A percentile compares a stretch with the other conserved stretches of the same genome.
phyloP scores from a whole-genome alignment of 306 rosid species.

The Betula pendula region DNA sequence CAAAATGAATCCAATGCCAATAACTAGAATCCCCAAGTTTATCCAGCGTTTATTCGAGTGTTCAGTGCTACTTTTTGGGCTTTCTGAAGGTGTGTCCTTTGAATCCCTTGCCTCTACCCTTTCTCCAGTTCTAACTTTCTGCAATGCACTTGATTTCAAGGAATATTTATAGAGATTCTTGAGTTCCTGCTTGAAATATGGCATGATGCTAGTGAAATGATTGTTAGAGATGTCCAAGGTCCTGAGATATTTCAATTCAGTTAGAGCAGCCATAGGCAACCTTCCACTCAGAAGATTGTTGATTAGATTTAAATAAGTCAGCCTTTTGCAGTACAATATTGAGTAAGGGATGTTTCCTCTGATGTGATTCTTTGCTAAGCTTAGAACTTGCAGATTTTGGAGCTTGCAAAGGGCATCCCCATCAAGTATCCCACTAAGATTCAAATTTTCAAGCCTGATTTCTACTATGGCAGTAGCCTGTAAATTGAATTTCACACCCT shows the following conservation, averaged over 20 bases:
- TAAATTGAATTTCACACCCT: conserved; percentile 35
- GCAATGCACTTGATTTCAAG: conserved; percentile 16
- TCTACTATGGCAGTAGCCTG: conserved; percentile 24
- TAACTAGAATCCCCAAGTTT: background rate
- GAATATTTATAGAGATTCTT: conserved; percentile 6
- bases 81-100: background rate
- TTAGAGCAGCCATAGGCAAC: conserved; percentile 45
- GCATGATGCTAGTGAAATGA: conserved; percentile 33
- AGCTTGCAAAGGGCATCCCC: conserved; percentile 43
- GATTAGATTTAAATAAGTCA: conserved; percentile 52
- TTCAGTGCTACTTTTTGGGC: background rate
- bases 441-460: conserved; percentile 39
- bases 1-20: conserved; percentile 35
- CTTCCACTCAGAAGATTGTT: conserved; percentile 56
- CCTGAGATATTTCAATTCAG: conserved; percentile 47
- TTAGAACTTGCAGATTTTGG: conserved; percentile 34
- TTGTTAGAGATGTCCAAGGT: conserved; percentile 55
- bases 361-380: conserved; percentile 37
- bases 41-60: too few relatives aligned
- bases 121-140: background rate
- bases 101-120: conserved; percentile 10
- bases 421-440: conserved; percentile 42
- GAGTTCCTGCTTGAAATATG: conserved; percentile 23
- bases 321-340: conserved; percentile 45
- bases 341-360: conserved; percentile 40